Evolutionary conservation across 129 eudicot genomes (phyloP).

Genomic region (Pulicaria dysenterica): DNA sequence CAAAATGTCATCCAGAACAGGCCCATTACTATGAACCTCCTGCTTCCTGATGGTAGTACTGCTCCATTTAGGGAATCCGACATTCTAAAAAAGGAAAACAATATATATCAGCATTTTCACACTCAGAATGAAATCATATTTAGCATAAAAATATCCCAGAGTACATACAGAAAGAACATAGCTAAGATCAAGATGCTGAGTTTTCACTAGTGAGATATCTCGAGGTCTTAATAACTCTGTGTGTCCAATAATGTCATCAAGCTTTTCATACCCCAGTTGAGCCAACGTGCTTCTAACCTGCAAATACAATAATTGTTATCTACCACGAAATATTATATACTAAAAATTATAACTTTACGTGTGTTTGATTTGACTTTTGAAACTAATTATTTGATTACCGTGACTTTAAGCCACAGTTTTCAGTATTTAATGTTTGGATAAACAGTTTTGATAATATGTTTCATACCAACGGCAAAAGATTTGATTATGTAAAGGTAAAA

Average conservation of each 20-base stretch:
- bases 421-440: not conserved
- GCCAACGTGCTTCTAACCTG: conserved; percentile 99
- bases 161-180: conserved; percentile 77
- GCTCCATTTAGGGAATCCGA: conserved; percentile 89
- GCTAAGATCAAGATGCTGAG: conserved; percentile 97
- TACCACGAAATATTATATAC: not conserved
- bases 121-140: not conserved
- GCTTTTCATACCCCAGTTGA: conserved; percentile 91
- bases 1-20: conserved; percentile 84
- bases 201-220: conserved; percentile 90
- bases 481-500: not conserved
- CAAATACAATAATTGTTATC: conserved; percentile 11
- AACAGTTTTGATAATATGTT: not conserved
- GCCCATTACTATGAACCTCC: conserved; percentile 92
- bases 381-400: not conserved
- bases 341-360: not conserved
- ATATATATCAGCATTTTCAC: not conserved
- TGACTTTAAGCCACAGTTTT: not conserved
- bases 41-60: conserved; percentile 89
- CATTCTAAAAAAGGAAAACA: conserved; percentile 51
- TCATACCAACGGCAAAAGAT: not conserved
- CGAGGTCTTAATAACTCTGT: conserved; percentile 89
- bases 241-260: conserved; percentile 94
- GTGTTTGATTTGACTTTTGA: not conserved
- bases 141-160: conserved; percentile 8